A percentile compares a stretch with the other conserved stretches of the same genome.
Conservation (phyloP, 345 rosid species). For the Chamaenerion angustifolium region DNA sequence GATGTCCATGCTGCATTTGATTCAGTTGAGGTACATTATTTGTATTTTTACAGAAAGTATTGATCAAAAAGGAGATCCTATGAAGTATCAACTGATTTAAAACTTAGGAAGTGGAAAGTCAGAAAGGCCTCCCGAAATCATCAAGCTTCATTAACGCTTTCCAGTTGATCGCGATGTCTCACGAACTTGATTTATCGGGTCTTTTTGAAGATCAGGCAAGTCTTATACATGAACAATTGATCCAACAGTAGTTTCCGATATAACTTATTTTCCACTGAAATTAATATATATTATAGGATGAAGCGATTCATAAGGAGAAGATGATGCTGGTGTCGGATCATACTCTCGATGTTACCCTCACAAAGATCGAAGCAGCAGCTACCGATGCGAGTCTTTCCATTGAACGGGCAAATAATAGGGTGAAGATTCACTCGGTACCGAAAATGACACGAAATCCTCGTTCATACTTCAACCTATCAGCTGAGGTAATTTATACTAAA, state of each 20-base stretch:
- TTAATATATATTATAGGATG: slow-evolving; percentile 44
- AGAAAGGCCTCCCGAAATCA: slow-evolving; percentile 26
- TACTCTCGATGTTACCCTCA: slow-evolving; percentile 53
- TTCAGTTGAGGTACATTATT: slow-evolving; percentile 51
- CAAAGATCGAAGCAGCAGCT: slow-evolving; percentile 79
- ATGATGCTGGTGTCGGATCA: slow-evolving; percentile 59
- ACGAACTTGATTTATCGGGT: slow-evolving; percentile 84
- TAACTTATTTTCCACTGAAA: too few species aligned
- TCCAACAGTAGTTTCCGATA: too few species aligned
- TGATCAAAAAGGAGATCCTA: too few species aligned
- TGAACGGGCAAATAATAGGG: slow-evolving; percentile 50
- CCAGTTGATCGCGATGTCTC: slow-evolving; percentile 85
- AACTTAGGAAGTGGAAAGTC: slow-evolving; percentile 45
- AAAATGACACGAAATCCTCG: slow-evolving; percentile 40
- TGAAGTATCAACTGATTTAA: too few species aligned
- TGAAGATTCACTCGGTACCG: slow-evolving; percentile 52
- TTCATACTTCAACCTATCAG: slow-evolving; percentile 58
- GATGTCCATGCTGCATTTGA: slow-evolving; percentile 47
- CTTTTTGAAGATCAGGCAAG: slow-evolving; percentile 75
- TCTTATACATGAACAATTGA: neutral
- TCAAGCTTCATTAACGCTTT: slow-evolving; percentile 84
- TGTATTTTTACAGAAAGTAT: too few species aligned
- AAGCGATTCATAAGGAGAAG: slow-evolving; percentile 28
- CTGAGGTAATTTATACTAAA: slow-evolving; percentile 30
- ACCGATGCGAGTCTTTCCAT: slow-evolving; percentile 42